Evolutionary conservation across 257 asterid species (phyloP), one percentile per base, ranked within the genome.

Genomic region (Solanum medicagineum): DNA sequence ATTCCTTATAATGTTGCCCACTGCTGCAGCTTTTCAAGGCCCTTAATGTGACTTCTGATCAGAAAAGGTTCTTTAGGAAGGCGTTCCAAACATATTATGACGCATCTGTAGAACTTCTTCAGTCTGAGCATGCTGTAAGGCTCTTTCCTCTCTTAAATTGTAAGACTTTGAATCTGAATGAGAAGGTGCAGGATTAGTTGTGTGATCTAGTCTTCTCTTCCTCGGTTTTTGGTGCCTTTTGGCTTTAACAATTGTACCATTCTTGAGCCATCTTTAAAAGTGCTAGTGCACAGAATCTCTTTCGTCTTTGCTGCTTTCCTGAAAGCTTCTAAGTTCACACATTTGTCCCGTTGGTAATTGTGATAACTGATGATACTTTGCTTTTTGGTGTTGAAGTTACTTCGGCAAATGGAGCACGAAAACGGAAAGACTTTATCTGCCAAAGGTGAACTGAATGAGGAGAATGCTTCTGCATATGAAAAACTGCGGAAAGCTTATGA

Each of bases 401-500:
- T 97, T 90, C 96, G 97, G 89, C 98, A 94, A 91, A 92, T 97
- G 97, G 99, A 97, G 94, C 97, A 92, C 85, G 99, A 97, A 89
- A 97, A 97, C 89, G 95, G 95, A 5, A 97, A 97, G 95, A 92
- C 91, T 86, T 86, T 97, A 91, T 94, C 96, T 90, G 97, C 99
- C 68, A 97, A 95, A 91, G 99, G 99, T 85, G 99, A 95, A 92
- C 89, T 97, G 85, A 93, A 93, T 59, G 99, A 97, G 87, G 99
- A 97, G 89, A 94, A 88, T 89, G 94, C 98, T 80, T 86, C 96
- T 69, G 90, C 97, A 56, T 97, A 97, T 79, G 99, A 97, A 88
- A 97, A 92, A 92, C 93, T 92, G 91, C 92, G 99, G 87, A 97
- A 97, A 91, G 93, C 97, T 12, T 94, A 90, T 89, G 99, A 97